These are phyloP conservation scores for Pseudocercospora crystallina DNA, from an alignment of 2,329 filamentous ascomycete genomes.

Conservation along the genomic window DNA sequence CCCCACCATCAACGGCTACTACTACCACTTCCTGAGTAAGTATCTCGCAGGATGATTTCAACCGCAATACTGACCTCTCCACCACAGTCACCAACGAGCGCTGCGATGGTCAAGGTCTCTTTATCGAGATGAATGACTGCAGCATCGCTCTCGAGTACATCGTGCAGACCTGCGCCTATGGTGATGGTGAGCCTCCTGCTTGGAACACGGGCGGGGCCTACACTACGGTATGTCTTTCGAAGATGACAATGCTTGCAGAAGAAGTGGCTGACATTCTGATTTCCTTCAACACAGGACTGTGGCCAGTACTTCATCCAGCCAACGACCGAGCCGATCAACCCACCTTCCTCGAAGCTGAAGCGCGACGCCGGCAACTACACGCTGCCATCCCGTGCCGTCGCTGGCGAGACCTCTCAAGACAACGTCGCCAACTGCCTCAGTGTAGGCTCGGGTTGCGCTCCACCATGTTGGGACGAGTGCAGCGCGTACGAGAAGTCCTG, in stretches of 20 bases:
- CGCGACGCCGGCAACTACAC: too few relatives aligned
- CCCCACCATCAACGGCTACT: not conserved
- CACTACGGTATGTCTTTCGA: not conserved
- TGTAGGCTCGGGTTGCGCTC: not conserved
- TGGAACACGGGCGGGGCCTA: slow-evolving; percentile 1
- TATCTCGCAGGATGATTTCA: not conserved
- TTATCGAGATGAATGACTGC: slow-evolving; percentile 1
- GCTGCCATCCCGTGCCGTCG: not conserved
- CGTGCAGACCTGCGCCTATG: not conserved
- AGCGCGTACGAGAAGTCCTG: slow-evolving; percentile 2
- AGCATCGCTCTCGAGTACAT: not conserved
- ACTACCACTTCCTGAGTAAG: slow-evolving; percentile 1
- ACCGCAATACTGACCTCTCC: not conserved
- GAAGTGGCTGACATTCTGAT: too few relatives aligned
- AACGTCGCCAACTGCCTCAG: not conserved
- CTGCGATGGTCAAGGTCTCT: not conserved
- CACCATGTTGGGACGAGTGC: slow-evolving; percentile 11
- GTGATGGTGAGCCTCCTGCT: not conserved
- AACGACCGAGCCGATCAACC: not conserved
- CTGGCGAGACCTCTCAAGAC: not conserved
- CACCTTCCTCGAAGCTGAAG: not conserved
- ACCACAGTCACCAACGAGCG: slow-evolving; percentile 1
- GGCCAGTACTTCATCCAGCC: not conserved
- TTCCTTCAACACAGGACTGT: not conserved
- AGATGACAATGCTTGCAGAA: too few relatives aligned